Conservation (phyloP, 768 basidiomycete genomes). For the Lactarius sp. region DNA sequence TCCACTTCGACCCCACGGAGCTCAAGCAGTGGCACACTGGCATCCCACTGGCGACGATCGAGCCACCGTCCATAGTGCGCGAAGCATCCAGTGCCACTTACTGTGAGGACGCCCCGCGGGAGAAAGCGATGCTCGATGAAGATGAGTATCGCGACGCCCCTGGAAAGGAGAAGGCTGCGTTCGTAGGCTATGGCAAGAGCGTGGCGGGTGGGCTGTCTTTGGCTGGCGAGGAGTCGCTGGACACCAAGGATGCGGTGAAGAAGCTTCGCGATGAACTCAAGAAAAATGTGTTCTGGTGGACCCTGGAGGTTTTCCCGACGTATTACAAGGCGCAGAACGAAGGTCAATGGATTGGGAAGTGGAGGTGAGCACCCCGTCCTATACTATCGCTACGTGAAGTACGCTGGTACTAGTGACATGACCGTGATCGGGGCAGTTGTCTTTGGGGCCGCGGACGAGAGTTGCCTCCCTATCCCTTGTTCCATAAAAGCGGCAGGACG, state of each 20-base stretch:
- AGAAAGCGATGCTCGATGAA: neutral
- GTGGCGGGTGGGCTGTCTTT: neutral
- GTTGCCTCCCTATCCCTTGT: conserved; percentile 47
- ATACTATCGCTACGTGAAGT: too few species aligned
- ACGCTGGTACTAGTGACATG: too few species aligned
- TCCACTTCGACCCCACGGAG: neutral
- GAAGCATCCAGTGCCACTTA: neutral
- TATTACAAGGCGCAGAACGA: conserved; percentile 58
- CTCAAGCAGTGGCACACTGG: neutral
- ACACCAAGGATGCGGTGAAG: conserved; percentile 36
- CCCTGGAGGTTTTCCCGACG: conserved; percentile 60
- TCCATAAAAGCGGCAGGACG: conserved; percentile 59
- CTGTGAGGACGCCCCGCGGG: neutral
- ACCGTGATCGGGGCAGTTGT: too few species aligned
- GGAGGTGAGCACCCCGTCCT: conserved; percentile 42
- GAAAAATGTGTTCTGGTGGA: conserved; percentile 54
- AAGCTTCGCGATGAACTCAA: conserved; percentile 52
- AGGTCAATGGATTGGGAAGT: conserved; percentile 50
- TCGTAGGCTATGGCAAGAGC: neutral
- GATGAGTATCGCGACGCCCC: neutral
- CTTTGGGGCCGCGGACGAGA: conserved; percentile 51
- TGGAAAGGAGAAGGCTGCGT: neutral
- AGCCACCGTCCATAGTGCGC: neutral
- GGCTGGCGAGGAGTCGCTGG: neutral
- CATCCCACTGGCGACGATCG: neutral